Evolutionary conservation across 2,329 filamentous ascomycete species (phyloP).

Genomic region (Colletotrichum endophyticum): DNA sequence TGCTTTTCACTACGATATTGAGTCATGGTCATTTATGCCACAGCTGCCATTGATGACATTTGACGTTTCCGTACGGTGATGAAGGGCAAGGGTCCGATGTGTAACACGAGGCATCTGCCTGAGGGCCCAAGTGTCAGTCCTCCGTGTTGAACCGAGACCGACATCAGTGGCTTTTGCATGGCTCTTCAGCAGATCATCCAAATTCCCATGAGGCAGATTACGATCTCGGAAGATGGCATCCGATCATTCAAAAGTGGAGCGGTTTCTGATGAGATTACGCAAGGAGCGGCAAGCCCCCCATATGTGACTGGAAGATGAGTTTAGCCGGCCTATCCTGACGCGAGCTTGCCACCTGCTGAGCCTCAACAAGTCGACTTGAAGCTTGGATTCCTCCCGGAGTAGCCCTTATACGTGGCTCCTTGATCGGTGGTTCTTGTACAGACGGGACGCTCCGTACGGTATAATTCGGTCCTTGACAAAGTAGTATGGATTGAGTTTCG

Average conservation of each 20-base stretch:
- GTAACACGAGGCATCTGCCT: background rate
- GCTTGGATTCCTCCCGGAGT: background rate
- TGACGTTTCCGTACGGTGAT: background rate
- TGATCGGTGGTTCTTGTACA: background rate
- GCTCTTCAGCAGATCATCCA: background rate
- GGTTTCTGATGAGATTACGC: background rate
- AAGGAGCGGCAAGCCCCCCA: background rate
- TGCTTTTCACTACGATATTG: background rate
- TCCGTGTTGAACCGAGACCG: background rate
- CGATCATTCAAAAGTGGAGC: background rate
- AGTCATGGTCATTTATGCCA: background rate
- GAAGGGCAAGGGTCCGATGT: background rate
- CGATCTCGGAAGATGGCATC: background rate
- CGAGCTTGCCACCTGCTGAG: background rate
- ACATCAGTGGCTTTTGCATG: background rate
- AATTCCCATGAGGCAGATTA: background rate
- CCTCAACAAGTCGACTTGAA: background rate
- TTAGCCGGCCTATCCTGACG: background rate
- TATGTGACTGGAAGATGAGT: background rate
- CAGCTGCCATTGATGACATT: background rate
- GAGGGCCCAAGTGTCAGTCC: background rate
- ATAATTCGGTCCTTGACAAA: background rate
- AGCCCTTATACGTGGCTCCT: accelerated
- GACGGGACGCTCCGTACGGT: background rate
- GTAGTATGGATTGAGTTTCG: background rate